Evolutionary conservation across 352 stramenopile genomes (phyloP).

Genomic region (Phytopythium oedochilum): DNA sequence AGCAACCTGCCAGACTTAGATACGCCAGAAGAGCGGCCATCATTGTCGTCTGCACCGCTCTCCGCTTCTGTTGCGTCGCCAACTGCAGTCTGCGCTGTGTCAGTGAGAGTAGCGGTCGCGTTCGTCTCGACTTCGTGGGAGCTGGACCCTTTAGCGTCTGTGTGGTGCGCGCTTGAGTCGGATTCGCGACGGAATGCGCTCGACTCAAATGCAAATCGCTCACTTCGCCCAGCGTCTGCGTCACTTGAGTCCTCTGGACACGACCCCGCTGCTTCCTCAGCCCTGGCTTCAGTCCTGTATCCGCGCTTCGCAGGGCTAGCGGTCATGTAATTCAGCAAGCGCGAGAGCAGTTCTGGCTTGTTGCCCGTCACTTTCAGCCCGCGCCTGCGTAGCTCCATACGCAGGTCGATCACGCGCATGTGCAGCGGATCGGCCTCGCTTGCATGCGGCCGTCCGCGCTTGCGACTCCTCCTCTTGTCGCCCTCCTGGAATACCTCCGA

Average conservation of each 20-base stretch:
- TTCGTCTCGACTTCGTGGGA: not conserved
- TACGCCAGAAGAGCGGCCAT: not conserved
- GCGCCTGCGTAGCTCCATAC: constrained; percentile 51
- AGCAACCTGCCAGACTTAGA: no score
- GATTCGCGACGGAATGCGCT: not conserved
- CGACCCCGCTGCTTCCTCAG: no score
- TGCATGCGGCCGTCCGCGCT: constrained; percentile 22
- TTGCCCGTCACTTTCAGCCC: constrained; percentile 43
- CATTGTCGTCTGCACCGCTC: constrained; percentile 17
- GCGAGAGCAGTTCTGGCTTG: constrained; percentile 44
- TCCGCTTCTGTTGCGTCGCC: constrained; percentile 14
- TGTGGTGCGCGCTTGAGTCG: not conserved
- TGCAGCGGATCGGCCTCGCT: constrained; percentile 10
- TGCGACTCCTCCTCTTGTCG: constrained; percentile 27
- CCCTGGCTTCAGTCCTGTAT: no score
- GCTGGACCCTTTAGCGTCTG: not conserved
- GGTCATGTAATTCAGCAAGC: constrained; percentile 44
- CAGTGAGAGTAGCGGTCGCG: not conserved
- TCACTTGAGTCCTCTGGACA: not conserved
- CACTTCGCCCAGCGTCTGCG: not conserved
- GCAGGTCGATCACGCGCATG: constrained; percentile 51
- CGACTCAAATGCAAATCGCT: not conserved
- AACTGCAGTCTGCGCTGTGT: not conserved
- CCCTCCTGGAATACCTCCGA: not conserved
- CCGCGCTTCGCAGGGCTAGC: no score